phyloP scores from a whole-genome alignment of 352 stramenopile species.

The Phytophthora fragariae region DNA sequence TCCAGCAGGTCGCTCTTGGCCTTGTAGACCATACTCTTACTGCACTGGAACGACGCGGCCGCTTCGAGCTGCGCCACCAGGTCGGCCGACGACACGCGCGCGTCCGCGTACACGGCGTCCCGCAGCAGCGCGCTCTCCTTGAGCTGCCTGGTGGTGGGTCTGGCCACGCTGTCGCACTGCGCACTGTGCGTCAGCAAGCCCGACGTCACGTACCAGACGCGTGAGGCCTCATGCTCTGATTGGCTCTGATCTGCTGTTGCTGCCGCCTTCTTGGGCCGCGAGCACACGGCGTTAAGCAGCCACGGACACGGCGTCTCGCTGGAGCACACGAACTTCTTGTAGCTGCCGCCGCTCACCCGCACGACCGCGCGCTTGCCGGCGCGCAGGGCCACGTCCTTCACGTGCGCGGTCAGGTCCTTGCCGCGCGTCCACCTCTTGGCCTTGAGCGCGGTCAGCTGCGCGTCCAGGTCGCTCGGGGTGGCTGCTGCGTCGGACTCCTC shows the following conservation, averaged over 20 bases:
- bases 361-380: slow-evolving; percentile 55
- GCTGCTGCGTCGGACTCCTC: no score
- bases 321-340: slow-evolving; percentile 67
- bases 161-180: slow-evolving; percentile 50
- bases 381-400: slow-evolving; percentile 62
- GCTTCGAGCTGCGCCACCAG: slow-evolving; percentile 48
- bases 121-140: slow-evolving; percentile 48
- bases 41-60: slow-evolving; percentile 45
- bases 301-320: slow-evolving; percentile 48
- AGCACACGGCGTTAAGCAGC: slow-evolving; percentile 60
- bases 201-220: slow-evolving; percentile 67
- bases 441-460: slow-evolving; percentile 42
- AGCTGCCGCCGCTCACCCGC: slow-evolving; percentile 58
- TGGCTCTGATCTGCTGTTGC: neutral
- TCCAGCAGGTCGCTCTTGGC: slow-evolving; percentile 62
- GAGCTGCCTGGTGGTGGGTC: slow-evolving; percentile 55
- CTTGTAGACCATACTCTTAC: slow-evolving; percentile 69
- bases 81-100: slow-evolving; percentile 47
- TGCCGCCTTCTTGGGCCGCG: slow-evolving; percentile 36
- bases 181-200: slow-evolving; percentile 44
- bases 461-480: slow-evolving; percentile 4
- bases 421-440: slow-evolving; percentile 44
- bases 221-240: neutral
- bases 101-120: slow-evolving; percentile 51
- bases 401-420: slow-evolving; percentile 52